Evolutionary conservation across 192 early-diverging fungal genomes (phyloP).

Genomic region (Backusella parvicylindrica): DNA sequence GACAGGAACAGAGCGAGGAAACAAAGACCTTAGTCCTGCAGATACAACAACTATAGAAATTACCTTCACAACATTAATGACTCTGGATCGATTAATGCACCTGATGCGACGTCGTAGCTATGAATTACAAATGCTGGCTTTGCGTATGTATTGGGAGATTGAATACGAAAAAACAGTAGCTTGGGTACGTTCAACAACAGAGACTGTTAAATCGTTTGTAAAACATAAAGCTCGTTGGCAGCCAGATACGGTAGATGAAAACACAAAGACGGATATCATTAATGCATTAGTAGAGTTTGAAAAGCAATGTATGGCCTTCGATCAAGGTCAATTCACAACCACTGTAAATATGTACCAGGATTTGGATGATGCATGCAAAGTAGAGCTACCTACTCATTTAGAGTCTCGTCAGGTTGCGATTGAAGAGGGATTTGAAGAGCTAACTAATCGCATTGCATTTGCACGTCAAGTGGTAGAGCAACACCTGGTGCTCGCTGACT

Average conservation of each 20-base stretch:
- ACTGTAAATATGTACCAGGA: conserved; percentile 39
- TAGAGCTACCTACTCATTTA: conserved; percentile 34
- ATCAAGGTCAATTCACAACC: conserved; percentile 29
- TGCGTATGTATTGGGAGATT: conserved; percentile 38
- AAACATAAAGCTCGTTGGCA: conserved; percentile 19
- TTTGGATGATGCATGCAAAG: conserved; percentile 30
- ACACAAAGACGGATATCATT: conserved; percentile 12
- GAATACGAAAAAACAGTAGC: conserved; percentile 26
- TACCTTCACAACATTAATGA: conserved; percentile 38
- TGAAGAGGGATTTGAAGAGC: conserved; percentile 34
- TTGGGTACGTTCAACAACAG: conserved; percentile 14
- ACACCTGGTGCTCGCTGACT: conserved; percentile 32
- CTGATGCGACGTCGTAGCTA: conserved; percentile 28
- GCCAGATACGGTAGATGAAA: not conserved
- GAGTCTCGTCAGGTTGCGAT: conserved; percentile 30
- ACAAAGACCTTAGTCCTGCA: conserved; percentile 36
- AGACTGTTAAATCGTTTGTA: conserved; percentile 25
- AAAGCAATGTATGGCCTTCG: conserved; percentile 19
- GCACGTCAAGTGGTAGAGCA: conserved; percentile 38
- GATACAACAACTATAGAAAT: conserved; percentile 47
- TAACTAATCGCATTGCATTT: conserved; percentile 30
- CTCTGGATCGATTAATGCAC: conserved; percentile 35
- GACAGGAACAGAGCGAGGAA: conserved; percentile 20
- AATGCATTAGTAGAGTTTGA: conserved; percentile 19
- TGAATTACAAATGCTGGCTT: conserved; percentile 30